Evolutionary conservation across 169 alveolate species (phyloP).

Genomic region (Plasmodium vivax): DNA sequence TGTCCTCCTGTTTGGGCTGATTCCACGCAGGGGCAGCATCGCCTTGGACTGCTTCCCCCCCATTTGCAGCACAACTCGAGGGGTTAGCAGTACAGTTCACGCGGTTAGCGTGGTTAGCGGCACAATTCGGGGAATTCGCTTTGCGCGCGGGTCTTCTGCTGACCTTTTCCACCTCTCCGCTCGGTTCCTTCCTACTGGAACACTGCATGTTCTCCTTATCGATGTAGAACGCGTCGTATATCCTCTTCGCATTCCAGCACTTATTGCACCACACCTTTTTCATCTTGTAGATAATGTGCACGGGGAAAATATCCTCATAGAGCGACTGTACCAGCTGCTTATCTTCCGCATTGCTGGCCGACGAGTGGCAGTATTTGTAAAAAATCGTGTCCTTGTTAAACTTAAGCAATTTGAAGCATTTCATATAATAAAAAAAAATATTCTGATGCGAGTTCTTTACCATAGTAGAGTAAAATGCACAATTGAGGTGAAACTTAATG

Average conservation of each 20-base stretch:
- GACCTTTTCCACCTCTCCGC: not conserved
- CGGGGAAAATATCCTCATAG: conserved; percentile 75
- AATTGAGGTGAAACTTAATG: conserved; percentile 77
- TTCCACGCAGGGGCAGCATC: not conserved
- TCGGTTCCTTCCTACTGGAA: not conserved
- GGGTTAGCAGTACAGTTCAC: too few species aligned
- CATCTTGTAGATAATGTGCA: conserved; percentile 76
- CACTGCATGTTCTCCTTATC: conserved; percentile 10
- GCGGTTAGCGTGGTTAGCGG: too few species aligned
- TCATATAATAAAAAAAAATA: conserved; percentile 31
- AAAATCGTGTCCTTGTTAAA: conserved; percentile 63
- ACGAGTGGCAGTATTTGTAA: not conserved
- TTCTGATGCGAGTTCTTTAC: conserved; percentile 17
- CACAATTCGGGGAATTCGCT: too few species aligned
- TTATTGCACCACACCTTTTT: conserved; percentile 80
- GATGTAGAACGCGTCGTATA: conserved; percentile 21
- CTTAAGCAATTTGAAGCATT: conserved; percentile 27
- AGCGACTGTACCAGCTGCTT: conserved; percentile 12
- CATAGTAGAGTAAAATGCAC: conserved; percentile 78
- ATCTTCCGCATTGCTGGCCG: not conserved
- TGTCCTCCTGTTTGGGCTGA: not conserved
- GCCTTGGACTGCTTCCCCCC: not conserved
- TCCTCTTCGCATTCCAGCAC: conserved; percentile 70
- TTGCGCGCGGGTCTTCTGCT: not conserved
- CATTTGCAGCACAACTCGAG: not conserved